A percentile compares a stretch with the other conserved stretches of the same genome.
These are phyloP conservation scores for Brassica juncea DNA, from an alignment of 345 rosid genomes.

Conservation along the genomic window DNA sequence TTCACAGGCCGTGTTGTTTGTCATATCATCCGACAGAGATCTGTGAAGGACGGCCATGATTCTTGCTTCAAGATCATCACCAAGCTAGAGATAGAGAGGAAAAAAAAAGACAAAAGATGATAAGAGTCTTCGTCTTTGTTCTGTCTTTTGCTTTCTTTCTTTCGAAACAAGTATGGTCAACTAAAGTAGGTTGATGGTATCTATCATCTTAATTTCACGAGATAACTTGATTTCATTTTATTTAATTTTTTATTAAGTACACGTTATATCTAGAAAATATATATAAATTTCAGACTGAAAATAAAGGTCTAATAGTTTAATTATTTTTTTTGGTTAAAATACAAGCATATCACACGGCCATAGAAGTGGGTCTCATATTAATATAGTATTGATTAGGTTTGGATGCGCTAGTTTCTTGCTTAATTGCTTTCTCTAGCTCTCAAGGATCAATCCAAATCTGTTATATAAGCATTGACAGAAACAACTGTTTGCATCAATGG, in stretches of 20 bases:
- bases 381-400: not conserved
- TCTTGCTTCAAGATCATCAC: slow-evolving; percentile 40
- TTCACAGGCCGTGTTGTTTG: slow-evolving; percentile 7
- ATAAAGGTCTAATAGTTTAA: not conserved
- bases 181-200: slow-evolving; percentile 28
- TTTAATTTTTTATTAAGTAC: not conserved
- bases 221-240: not conserved
- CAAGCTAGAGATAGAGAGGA: slow-evolving; percentile 13
- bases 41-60: slow-evolving; percentile 36
- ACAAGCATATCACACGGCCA: no score
- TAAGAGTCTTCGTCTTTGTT: slow-evolving; percentile 26
- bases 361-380: not conserved
- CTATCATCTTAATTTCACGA: slow-evolving; percentile 14
- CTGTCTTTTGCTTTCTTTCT: slow-evolving; percentile 25
- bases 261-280: not conserved
- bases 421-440: not conserved
- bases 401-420: not conserved
- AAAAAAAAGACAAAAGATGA: not conserved
- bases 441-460: not conserved
- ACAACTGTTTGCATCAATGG: not conserved
- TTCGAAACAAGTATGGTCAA: slow-evolving; percentile 36
- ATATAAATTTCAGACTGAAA: not conserved
- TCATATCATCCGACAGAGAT: slow-evolving; percentile 12
- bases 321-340: not conserved
- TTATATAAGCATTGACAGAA: not conserved